phyloP scores from a whole-genome alignment of 768 basidiomycete genomes.

The Exsudoporus frostii region DNA sequence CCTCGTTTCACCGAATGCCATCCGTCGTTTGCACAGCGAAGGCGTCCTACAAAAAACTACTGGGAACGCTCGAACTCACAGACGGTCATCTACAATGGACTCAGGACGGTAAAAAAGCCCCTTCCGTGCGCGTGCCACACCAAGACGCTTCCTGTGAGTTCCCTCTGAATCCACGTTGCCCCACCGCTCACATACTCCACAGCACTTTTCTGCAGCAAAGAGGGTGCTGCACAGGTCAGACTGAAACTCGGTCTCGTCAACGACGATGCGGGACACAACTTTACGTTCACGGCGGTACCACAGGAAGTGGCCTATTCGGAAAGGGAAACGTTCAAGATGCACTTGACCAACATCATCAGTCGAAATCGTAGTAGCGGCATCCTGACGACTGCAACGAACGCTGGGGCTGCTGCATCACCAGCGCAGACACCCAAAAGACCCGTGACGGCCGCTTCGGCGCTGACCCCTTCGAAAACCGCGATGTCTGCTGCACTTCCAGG shows the following conservation, averaged over 20 bases:
- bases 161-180: constrained; percentile 2
- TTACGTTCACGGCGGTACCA: constrained; percentile 67
- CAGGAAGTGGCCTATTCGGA: constrained; percentile 62
- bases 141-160: constrained; percentile 61
- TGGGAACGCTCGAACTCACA: constrained; percentile 74
- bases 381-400: constrained; percentile 8
- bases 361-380: constrained; percentile 52
- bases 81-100: constrained; percentile 76
- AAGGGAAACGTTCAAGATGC: constrained; percentile 79
- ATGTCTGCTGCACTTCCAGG: constrained; percentile 30
- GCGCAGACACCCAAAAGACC: constrained; percentile 25
- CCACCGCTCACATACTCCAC: constrained; percentile 2
- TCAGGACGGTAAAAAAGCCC: constrained; percentile 62
- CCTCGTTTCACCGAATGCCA: constrained; percentile 44
- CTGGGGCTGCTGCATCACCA: constrained; percentile 18
- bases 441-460: constrained; percentile 12
- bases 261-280: constrained; percentile 76
- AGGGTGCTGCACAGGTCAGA: constrained; percentile 73
- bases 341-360: constrained; percentile 73
- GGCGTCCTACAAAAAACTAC: constrained; percentile 81
- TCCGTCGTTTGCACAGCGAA: constrained; percentile 66
- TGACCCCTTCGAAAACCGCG: constrained; percentile 25
- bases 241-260: constrained; percentile 69
- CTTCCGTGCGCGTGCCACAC: constrained; percentile 61
- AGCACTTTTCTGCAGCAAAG: constrained; percentile 87